A percentile compares a stretch with the other conserved stretches of the same genome.
These are phyloP conservation scores for Boletus speciosus DNA, from an alignment of 768 basidiomycete species.

Conservation along the genomic window DNA sequence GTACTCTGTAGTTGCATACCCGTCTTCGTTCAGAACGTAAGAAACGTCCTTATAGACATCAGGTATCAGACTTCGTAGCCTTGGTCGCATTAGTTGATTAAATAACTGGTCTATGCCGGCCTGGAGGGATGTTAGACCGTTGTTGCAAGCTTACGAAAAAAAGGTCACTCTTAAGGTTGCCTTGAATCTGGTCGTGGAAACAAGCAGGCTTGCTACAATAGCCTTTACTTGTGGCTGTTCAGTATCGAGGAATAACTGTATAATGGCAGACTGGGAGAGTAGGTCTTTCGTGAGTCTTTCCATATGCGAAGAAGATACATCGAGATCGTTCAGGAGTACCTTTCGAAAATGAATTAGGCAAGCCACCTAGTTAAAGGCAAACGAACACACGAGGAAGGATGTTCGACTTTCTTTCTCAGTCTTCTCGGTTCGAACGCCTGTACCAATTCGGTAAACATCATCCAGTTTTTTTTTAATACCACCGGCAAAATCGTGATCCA, in stretches of 20 bases:
- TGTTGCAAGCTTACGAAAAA: neutral
- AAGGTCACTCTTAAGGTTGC: constrained; percentile 68
- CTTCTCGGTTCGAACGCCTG: constrained; percentile 62
- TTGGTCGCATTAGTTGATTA: constrained; percentile 89
- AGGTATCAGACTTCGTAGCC: constrained; percentile 73
- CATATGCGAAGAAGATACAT: constrained; percentile 85
- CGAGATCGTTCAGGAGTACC: constrained; percentile 93
- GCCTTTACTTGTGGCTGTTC: constrained; percentile 52
- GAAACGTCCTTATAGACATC: constrained; percentile 90
- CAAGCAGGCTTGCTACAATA: constrained; percentile 48
- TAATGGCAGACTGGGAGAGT: constrained; percentile 46
- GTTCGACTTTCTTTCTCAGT: constrained; percentile 75
- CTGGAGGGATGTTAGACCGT: constrained; percentile 36
- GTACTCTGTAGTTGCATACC: constrained; percentile 78
- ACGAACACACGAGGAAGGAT: constrained; percentile 72
- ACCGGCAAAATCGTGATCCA: constrained; percentile 81
- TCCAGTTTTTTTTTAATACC: constrained; percentile 85
- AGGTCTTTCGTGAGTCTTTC: constrained; percentile 76
- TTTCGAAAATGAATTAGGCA: constrained; percentile 30
- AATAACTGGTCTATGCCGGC: constrained; percentile 90
- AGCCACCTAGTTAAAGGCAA: neutral
- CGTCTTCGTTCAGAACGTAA: constrained; percentile 87
- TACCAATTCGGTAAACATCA: constrained; percentile 68
- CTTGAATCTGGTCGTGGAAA: constrained; percentile 62
- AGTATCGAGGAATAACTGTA: constrained; percentile 62